Evolutionary conservation across 805 yeast genomes (phyloP), one percentile per base, ranked within the genome.

Genomic region (Wickerhamiella siamensis): DNA sequence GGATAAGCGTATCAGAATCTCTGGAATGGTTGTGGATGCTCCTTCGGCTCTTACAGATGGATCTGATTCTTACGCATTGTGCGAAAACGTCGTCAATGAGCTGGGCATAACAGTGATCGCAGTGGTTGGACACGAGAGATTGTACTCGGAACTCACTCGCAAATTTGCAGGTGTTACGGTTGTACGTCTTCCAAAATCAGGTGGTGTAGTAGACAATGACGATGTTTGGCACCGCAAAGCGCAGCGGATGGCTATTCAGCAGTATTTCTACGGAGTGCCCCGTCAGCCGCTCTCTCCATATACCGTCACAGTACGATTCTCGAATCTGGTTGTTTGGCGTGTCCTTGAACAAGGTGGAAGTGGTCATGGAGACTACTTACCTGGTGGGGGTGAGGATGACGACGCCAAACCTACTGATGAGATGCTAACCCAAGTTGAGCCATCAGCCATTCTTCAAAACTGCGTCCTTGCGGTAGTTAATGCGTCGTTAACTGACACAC

Each of bases 191-290:
- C 74, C 80, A 16, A 73, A 72, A 47, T 72, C 84, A 34, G 79
- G 80, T 36, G 95, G 95, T 1, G 77, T 78, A 26, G 80, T 80
- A 6, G 83, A 81, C 24, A 68, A 80, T 45, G 88, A 78, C 41
- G 65, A 72, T 10, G 40, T 45, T 9, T 84, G 67, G 55, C 65
- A 69, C 31, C 69, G 97, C 53, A 73, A 77, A 31, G 41, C 71
- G 18, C 97, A 88, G 58, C 83, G 86, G 52, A 69, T 74, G 33
- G 66, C 79, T 4, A 84, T 88, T 41, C 75, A 76, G 55, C 93
- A 87, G 54, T 91, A 91, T 59, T 91, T 91, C 53, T 84, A 91
- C 55, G 98, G 98, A 2, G 71, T 72, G 4, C 61, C 69, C 16
- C 69, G 69, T 36, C 70, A 74, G 4, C 47, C 53, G n/a, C 66